phyloP scores from a whole-genome alignment of 1,284 basidiomycete species.

The Ceratobasidium sp. region DNA sequence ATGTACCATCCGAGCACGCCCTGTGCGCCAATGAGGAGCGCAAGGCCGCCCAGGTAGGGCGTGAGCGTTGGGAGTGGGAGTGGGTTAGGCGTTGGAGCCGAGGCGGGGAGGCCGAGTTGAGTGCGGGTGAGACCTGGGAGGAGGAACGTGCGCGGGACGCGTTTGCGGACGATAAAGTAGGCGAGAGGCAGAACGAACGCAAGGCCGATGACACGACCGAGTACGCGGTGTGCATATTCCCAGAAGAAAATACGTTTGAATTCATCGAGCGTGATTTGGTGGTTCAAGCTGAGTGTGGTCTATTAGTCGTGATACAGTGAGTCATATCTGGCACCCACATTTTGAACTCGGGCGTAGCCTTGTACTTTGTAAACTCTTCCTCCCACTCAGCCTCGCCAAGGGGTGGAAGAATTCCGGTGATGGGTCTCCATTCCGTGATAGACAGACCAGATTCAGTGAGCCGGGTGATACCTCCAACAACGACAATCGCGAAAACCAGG shows the following conservation, averaged over 20 bases:
- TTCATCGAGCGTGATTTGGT: slow-evolving; percentile 85
- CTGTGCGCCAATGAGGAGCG: slow-evolving; percentile 87
- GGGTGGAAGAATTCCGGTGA: slow-evolving; percentile 91
- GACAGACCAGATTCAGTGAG: slow-evolving; percentile 98
- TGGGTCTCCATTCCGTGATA: slow-evolving; percentile 98
- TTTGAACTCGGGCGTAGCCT: slow-evolving; percentile 94
- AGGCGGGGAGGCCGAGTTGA: slow-evolving; percentile 43
- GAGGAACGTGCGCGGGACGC: slow-evolving; percentile 51
- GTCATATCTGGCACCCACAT: slow-evolving; percentile 70
- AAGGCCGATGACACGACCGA: slow-evolving; percentile 90
- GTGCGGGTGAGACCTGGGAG: slow-evolving; percentile 62
- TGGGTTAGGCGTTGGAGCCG: slow-evolving; percentile 41
- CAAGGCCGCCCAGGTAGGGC: slow-evolving; percentile 75
- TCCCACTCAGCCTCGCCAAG: slow-evolving; percentile 84
- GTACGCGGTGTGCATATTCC: slow-evolving; percentile 98
- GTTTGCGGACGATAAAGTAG: slow-evolving; percentile 80
- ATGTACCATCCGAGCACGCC: slow-evolving; percentile 99
- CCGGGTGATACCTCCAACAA: slow-evolving; percentile 96
- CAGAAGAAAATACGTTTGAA: slow-evolving; percentile 99
- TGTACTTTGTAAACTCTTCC: slow-evolving; percentile 95
- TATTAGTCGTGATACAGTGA: neutral
- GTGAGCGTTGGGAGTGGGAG: slow-evolving; percentile 63
- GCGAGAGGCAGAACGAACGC: slow-evolving; percentile 83
- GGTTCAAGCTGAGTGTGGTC: slow-evolving; percentile 80
- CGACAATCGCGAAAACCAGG: slow-evolving; percentile 91